Percentiles rank a stretch among this genome's conserved stretches.
Evolutionary conservation across 768 basidiomycete genomes (phyloP).

Genomic region (Paxillus involutus): DNA sequence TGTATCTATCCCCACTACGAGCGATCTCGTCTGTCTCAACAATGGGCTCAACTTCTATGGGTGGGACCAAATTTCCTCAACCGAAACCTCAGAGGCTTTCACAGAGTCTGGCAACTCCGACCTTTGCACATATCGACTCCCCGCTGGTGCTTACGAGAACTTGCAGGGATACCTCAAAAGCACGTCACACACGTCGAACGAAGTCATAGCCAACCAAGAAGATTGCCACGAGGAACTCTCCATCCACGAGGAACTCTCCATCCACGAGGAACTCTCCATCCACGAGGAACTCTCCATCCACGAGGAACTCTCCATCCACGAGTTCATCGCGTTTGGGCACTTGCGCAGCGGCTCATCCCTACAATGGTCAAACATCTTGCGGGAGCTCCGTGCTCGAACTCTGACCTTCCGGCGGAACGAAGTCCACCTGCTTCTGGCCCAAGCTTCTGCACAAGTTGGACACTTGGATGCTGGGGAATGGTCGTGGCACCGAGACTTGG

Average conservation of each 20-base stretch:
- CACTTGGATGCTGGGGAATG: not conserved
- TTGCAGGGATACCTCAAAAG: conserved; percentile 37
- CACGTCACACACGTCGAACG: conserved; percentile 41
- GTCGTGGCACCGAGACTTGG: conserved; percentile 13
- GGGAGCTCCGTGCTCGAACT: not conserved
- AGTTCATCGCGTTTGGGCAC: conserved; percentile 18
- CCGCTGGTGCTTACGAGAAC: conserved; percentile 28
- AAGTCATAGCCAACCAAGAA: conserved; percentile 40
- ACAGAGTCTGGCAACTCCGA: conserved; percentile 4
- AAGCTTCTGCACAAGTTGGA: not conserved
- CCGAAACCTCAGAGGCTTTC: conserved; percentile 17
- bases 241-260: no score
- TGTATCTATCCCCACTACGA: conserved; percentile 14
- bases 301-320: not conserved
- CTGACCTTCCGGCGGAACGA: not conserved
- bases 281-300: no score
- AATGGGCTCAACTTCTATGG: conserved; percentile 30
- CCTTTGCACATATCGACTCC: conserved; percentile 33
- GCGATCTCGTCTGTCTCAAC: conserved; percentile 21
- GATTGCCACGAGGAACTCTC: not conserved
- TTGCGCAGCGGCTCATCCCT: conserved; percentile 1
- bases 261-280: no score
- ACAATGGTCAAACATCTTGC: conserved; percentile 12
- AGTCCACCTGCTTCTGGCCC: not conserved
- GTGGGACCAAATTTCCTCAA: conserved; percentile 21